Evolutionary conservation across 257 asterid genomes (phyloP), one percentile per base, ranked within the genome.

Genomic region (Linderniella brevidens): DNA sequence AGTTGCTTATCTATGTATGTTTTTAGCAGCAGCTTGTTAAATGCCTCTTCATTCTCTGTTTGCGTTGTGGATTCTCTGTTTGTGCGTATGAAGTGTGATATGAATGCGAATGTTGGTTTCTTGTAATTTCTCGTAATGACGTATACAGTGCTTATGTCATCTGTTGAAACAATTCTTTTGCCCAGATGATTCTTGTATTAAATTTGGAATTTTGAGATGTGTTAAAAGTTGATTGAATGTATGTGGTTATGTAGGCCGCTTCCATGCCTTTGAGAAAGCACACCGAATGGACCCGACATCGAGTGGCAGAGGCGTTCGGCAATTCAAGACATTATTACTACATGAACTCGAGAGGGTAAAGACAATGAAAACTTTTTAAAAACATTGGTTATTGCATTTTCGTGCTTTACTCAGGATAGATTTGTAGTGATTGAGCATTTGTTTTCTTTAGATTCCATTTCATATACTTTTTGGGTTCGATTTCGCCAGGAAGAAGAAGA

Each of bases 211-310:
- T 29, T 46, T 42, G 59, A 46, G 32, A 20, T 47, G 20, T 16
- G 29, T 38, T 16, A 9, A 41, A 35, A 15, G 13, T 6, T 3
- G 4, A 1, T 19, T 12, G n/a, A 43, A 37, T 45, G 17, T 29
- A 29, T 8, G 57, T 55, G 14, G 44, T 60, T 48, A 37, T 64
- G 52, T 56, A 90, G 99, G 99, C 54, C 96, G 94, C 54, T 85
- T 81, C 67, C 92, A 81, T 71, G 99, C 99, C 40, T 81, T 90
- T 43, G 96, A 90, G 71, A 90, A 75, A 67, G 93, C 96, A 53
- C 96, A 90, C 64, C 62, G 77, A 66, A 73, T 77, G 94, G 96
- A 90, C 59, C 77, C 71, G 17, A 71, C 66, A 48, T 90, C 99
- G 64, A 75, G 58, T 58, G 99, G 99, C 18, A 73, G 94, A 42